phyloP scores from a whole-genome alignment of 106 monocot species.

The Phalaenopsis aphrodite region DNA sequence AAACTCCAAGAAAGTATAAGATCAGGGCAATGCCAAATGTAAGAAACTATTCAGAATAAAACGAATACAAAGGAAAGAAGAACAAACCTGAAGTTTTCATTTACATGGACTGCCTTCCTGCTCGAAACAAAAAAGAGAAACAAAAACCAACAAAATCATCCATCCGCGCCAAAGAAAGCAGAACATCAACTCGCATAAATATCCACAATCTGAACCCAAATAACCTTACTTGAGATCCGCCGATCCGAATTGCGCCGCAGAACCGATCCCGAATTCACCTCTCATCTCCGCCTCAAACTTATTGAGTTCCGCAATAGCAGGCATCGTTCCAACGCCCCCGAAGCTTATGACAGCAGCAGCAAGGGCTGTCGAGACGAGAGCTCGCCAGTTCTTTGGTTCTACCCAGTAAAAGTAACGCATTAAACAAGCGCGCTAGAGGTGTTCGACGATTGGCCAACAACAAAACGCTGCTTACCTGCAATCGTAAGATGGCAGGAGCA shows the following conservation, averaged over 20 bases:
- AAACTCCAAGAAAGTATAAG: too few relatives aligned
- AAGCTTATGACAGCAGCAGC: slow-evolving; percentile 43
- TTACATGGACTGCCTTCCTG: slow-evolving; percentile 87
- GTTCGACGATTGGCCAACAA: neutral
- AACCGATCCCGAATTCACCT: slow-evolving; percentile 95
- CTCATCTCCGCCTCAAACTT: slow-evolving; percentile 77
- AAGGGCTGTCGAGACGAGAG: slow-evolving; percentile 42
- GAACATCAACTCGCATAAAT: neutral
- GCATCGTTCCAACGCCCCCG: slow-evolving; percentile 21
- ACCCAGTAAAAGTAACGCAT: neutral
- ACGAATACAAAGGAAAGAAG: neutral
- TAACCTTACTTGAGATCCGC: slow-evolving; percentile 75
- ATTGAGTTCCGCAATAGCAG: slow-evolving; percentile 80
- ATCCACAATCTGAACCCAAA: neutral
- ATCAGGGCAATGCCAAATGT: too few relatives aligned
- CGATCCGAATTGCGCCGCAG: slow-evolving; percentile 90
- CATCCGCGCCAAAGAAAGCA: neutral
- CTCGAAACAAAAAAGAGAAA: slow-evolving; percentile 1
- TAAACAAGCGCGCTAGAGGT: neutral
- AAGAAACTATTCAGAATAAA: too few relatives aligned
- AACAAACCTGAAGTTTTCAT: slow-evolving; percentile 87
- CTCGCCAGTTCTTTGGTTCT: slow-evolving; percentile 34
- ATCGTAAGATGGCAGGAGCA: slow-evolving; percentile 4
- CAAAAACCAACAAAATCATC: neutral
- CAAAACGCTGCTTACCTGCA: neutral